phyloP scores from a whole-genome alignment of 352 stramenopile species.

The Globisporangium cystogenes region DNA sequence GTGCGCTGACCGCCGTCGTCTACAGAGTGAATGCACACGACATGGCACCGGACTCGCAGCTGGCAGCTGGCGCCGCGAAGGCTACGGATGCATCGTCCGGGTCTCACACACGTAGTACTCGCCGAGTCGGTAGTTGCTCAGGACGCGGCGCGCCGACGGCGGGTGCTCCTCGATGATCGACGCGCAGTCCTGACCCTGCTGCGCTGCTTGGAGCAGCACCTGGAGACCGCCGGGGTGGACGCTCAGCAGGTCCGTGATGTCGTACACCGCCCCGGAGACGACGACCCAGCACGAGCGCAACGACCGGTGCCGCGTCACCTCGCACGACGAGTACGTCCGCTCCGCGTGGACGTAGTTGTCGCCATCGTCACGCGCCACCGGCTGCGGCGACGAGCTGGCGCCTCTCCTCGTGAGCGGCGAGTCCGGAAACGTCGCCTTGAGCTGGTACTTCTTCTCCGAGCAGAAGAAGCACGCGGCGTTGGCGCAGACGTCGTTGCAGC shows the following conservation, averaged over 20 bases:
- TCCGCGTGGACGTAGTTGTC: constrained; percentile 6
- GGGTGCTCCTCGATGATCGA: constrained; percentile 52
- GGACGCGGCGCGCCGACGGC: constrained; percentile 28
- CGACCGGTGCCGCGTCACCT: constrained; percentile 81
- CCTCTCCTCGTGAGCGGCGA: constrained; percentile 7
- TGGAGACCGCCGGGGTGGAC: constrained; percentile 85
- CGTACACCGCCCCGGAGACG: constrained; percentile 83
- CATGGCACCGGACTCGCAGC: too few species aligned
- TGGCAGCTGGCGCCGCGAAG: not conserved
- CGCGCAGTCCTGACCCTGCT: constrained; percentile 44
- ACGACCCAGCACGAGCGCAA: constrained; percentile 89
- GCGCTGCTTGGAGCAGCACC: constrained; percentile 46
- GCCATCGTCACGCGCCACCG: not conserved
- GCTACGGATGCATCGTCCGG: constrained; percentile 18
- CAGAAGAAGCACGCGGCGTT: constrained; percentile 67
- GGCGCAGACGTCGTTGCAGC: constrained; percentile 71
- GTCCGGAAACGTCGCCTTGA: constrained; percentile 38
- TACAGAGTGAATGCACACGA: not conserved
- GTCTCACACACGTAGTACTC: constrained; percentile 62
- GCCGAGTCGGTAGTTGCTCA: constrained; percentile 56
- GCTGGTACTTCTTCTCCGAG: constrained; percentile 68
- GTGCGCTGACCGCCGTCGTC: not conserved
- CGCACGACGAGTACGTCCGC: constrained; percentile 83
- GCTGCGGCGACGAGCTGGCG: not conserved
- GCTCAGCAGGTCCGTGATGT: constrained; percentile 87